Evolutionary conservation across 345 rosid genomes (phyloP).

Genomic region (Citrus maxima): DNA sequence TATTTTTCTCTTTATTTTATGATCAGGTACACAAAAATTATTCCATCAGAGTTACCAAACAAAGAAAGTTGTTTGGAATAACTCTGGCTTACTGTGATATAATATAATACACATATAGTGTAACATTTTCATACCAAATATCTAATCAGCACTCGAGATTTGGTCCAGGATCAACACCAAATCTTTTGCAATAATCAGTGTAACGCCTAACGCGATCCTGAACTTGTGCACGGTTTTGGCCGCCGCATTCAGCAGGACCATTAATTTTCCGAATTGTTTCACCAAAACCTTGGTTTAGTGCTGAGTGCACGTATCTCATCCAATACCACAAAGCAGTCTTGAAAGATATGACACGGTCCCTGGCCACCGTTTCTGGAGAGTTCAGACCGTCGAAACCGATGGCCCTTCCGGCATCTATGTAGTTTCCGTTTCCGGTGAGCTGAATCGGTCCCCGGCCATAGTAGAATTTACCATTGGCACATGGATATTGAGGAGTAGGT

Average conservation of each 20-base stretch:
- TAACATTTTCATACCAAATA: background rate
- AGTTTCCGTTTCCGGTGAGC: slow-evolving; percentile 65
- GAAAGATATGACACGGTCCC: slow-evolving; percentile 51
- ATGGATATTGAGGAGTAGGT: slow-evolving; percentile 40
- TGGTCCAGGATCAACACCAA: background rate
- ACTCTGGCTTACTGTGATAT: too few species aligned
- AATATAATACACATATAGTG: too few species aligned
- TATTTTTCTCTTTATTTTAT: too few species aligned
- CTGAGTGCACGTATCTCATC: slow-evolving; percentile 53
- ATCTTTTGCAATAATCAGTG: background rate
- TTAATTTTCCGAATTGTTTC: slow-evolving; percentile 5
- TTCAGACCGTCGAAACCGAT: slow-evolving; percentile 48
- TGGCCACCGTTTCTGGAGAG: slow-evolving; percentile 59
- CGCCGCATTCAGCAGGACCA: background rate
- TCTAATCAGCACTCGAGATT: background rate
- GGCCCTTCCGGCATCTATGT: slow-evolving; percentile 53
- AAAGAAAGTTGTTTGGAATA: too few species aligned
- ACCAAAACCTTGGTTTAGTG: slow-evolving; percentile 40
- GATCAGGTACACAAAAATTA: too few species aligned
- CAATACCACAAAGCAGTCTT: slow-evolving; percentile 73
- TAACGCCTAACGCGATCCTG: background rate
- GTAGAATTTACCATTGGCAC: slow-evolving; percentile 51
- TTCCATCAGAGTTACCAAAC: too few species aligned
- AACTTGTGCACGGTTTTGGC: background rate
- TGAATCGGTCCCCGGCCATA: slow-evolving; percentile 67